Conservation (phyloP, 768 basidiomycete genomes). For the Pleurotus djamor region DNA sequence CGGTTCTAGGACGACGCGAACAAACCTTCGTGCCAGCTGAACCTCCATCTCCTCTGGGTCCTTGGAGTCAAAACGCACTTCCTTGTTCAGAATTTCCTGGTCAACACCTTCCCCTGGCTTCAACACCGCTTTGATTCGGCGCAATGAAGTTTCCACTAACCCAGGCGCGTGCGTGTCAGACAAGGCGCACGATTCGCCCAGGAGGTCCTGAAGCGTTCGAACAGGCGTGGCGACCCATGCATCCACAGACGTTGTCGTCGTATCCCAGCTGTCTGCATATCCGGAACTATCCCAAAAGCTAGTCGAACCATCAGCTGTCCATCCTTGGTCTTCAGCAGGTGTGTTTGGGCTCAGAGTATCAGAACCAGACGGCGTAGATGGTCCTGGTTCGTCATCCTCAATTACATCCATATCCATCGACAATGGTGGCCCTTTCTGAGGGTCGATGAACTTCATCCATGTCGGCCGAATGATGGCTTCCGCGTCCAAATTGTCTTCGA, state of each 20-base stretch:
- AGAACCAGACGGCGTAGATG: too few relatives aligned
- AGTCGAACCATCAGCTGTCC: too few relatives aligned
- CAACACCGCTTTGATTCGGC: conserved; percentile 40
- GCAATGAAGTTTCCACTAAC: conserved; percentile 54
- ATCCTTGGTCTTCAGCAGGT: too few relatives aligned
- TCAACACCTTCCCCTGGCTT: conserved; percentile 21
- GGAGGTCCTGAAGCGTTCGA: neutral
- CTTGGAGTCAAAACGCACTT: neutral
- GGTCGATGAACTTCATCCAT: neutral
- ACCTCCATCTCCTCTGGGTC: conserved; percentile 36
- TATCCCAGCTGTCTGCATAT: neutral
- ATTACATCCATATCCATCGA: neutral
- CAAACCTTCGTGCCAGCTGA: conserved; percentile 43
- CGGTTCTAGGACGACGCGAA: conserved; percentile 50
- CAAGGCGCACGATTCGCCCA: neutral
- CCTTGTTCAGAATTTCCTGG: neutral
- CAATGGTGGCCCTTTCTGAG: neutral
- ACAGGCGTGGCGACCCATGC: neutral
- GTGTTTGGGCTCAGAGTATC: too few relatives aligned
- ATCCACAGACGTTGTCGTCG: neutral
- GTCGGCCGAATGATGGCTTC: conserved; percentile 17
- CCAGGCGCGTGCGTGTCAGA: conserved; percentile 44
- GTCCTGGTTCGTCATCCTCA: neutral
- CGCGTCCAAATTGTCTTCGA: conserved; percentile 25
- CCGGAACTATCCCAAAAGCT: neutral